Evolutionary conservation across 2,329 filamentous ascomycete genomes (phyloP).

Genomic region (Daldinia sp.): DNA sequence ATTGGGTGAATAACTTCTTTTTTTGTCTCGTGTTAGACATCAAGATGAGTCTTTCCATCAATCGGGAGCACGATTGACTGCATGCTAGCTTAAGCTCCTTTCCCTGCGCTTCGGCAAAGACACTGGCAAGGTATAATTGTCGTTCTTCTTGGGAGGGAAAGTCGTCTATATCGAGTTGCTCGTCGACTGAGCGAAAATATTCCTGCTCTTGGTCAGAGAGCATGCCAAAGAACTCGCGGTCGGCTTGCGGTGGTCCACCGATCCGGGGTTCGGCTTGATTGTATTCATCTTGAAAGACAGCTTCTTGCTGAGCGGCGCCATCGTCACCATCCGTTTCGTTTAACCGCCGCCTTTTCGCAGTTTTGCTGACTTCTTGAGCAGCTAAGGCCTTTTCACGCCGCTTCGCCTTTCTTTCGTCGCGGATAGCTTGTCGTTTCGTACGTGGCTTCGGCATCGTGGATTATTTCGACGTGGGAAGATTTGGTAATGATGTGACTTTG

Average conservation of each 20-base stretch:
- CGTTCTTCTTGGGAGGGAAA: constrained; percentile 83
- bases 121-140: constrained; percentile 78
- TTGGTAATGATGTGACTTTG: not conserved
- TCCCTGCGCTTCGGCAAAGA: constrained; percentile 86
- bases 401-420: constrained; percentile 52
- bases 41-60: constrained; percentile 92
- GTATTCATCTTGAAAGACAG: constrained; percentile 43
- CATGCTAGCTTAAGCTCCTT: constrained; percentile 97
- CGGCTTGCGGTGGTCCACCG: constrained; percentile 51
- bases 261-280: constrained; percentile 33
- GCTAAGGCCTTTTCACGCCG: constrained; percentile 45
- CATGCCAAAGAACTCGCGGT: constrained; percentile 90
- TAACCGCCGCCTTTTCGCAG: constrained; percentile 49
- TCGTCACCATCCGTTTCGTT: constrained; percentile 40
- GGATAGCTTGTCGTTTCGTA: constrained; percentile 52
- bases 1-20: constrained; percentile 87
- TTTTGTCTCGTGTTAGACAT: constrained; percentile 83
- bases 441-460: constrained; percentile 52
- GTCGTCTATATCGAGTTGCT: constrained; percentile 89
- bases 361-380: constrained; percentile 34
- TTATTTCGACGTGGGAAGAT: not conserved
- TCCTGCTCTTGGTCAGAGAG: constrained; percentile 94
- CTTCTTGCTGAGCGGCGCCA: constrained; percentile 31
- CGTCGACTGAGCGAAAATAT: constrained; percentile 91
- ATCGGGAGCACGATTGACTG: constrained; percentile 92